These are phyloP conservation scores for Penicillium thymicola DNA, from an alignment of 2,329 filamentous ascomycete species.

Conservation along the genomic window DNA sequence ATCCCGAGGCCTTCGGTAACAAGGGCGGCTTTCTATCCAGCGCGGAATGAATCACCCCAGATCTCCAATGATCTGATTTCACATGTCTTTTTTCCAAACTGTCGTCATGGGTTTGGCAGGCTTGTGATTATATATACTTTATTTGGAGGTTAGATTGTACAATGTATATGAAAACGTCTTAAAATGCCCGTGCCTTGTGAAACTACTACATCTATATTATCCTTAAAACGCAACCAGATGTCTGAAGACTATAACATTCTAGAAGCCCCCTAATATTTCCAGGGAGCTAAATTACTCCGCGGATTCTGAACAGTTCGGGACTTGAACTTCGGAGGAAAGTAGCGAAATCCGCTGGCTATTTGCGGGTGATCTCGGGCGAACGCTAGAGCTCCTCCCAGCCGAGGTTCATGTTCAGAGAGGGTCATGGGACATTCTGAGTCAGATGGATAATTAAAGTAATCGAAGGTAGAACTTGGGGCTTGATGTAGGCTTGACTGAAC, in stretches of 20 bases:
- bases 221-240: not conserved
- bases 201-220: not conserved
- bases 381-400: conserved; percentile 20
- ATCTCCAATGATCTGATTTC: conserved; percentile 20
- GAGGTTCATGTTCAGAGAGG: conserved; percentile 16
- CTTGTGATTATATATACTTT: conserved; percentile 11
- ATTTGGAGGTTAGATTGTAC: not conserved
- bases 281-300: conserved; percentile 15
- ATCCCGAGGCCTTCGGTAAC: conserved; percentile 30
- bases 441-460: conserved; percentile 3
- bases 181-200: not conserved
- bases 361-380: conserved; percentile 22
- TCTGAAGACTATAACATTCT: not conserved
- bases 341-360: conserved; percentile 12
- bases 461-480: not conserved
- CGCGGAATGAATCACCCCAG: conserved; percentile 13
- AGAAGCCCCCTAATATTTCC: not conserved
- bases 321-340: conserved; percentile 6
- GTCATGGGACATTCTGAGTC: conserved; percentile 17
- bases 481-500: not conserved
- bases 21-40: conserved; percentile 18
- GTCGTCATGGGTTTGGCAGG: conserved; percentile 18
- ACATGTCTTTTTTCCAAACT: conserved; percentile 18
- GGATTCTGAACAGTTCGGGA: not conserved
- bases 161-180: not conserved